A percentile compares a stretch with the other conserved stretches of the same genome.
phyloP scores from a whole-genome alignment of 2,329 filamentous ascomycete genomes.

The Fulvia fulva region DNA sequence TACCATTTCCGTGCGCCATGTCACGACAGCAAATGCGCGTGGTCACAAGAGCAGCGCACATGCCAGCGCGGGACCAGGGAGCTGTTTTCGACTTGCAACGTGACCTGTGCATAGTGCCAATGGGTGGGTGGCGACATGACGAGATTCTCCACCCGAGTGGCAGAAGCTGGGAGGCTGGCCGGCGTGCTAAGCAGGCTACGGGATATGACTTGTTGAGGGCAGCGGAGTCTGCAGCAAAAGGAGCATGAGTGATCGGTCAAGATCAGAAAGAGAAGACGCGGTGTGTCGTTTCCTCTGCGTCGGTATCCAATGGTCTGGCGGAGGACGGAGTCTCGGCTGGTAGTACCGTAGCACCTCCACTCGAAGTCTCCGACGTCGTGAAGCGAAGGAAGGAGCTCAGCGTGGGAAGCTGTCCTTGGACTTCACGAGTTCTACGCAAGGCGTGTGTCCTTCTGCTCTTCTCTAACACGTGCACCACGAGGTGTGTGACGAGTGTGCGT shows the following conservation, averaged over 20 bases:
- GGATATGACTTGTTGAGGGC: background rate
- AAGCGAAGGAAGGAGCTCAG: background rate
- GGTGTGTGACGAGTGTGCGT: conserved; percentile 6
- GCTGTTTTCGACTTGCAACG: conserved; percentile 3
- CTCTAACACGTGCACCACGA: conserved; percentile 6
- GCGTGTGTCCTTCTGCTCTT: background rate
- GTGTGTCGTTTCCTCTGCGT: conserved; percentile 13
- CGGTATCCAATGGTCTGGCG: conserved; percentile 20
- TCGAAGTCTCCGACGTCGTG: conserved; percentile 1
- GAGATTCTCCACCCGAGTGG: conserved; percentile 9
- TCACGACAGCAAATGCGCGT: conserved; percentile 10
- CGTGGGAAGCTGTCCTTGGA: background rate
- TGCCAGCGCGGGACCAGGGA: conserved; percentile 10
- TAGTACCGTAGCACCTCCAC: background rate
- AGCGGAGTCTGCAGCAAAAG: conserved; percentile 5
- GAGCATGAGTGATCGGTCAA: background rate
- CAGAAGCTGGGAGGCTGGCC: conserved; percentile 3
- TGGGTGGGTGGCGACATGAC: conserved; percentile 5
- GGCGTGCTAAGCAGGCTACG: conserved; percentile 7
- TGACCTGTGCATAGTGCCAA: conserved; percentile 12
- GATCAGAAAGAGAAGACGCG: conserved; percentile 10
- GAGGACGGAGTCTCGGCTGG: background rate
- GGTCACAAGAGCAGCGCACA: conserved; percentile 16
- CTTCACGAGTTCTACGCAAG: conserved; percentile 3
- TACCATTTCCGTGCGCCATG: conserved; percentile 11